Evolutionary conservation across 305 asterid species (phyloP), one percentile per base, ranked within the genome.

Genomic region (Caryopteris hybrid): DNA sequence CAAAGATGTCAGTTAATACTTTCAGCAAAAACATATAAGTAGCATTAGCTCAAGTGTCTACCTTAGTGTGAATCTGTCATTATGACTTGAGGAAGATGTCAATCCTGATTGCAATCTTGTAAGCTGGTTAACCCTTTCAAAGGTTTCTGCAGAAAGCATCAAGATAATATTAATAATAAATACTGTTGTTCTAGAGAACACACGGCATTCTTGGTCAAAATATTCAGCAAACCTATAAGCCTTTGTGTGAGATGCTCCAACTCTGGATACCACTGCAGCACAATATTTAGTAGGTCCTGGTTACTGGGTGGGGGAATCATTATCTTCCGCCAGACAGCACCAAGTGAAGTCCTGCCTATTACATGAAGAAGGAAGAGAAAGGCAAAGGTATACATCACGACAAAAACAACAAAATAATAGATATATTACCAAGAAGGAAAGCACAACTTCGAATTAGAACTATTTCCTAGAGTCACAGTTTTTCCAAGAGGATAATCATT

Each of bases 311-410:
- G 70, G 47, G 81, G 78, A 38, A 89, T 72, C 86, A 80, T 83
- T 56, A 95, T 83, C 76, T 88, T 92, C 89, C 92, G 74, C 99
- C 99, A 95, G 67, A 88, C 80, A 68, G 91, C 90, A 69, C 94
- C 87, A 48, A 92, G 83, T 29, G 85, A 78, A 81, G 74, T 78
- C 75, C 79, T 85, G 55, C 95, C 99, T 95, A 57, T 68, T 58
- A 58, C 61, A 27, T 65, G 25, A 53, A 58, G 43, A 59, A 61
- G 43, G 48, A 57, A 31, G 48, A 76, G 66, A 62, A 60, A 69
- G 21, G 52, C 43, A 52, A 64, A 66, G 64, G 45, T 20, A 60
- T 62, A 63, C 27, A 52, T 33, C 22, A 46, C 61, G 55, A 38
- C 64, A 67, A 50, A 23, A 57, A 34, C 8, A 72, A 36, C 3